Percentiles rank a stretch among this genome's conserved stretches.
Evolutionary conservation across 805 yeast species (phyloP).

Genomic region (Lachancea cidri): DNA sequence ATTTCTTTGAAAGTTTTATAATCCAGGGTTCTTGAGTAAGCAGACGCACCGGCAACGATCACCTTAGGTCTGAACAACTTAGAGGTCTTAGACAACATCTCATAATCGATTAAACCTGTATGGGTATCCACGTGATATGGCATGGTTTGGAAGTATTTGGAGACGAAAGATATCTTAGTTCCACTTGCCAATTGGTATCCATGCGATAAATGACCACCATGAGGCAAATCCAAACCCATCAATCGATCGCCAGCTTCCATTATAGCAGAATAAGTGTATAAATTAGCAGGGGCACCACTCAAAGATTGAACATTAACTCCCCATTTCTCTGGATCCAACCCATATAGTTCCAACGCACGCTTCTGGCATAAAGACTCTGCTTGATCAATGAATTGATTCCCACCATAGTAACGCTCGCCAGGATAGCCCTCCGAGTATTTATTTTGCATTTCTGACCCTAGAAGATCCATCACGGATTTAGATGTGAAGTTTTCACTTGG

Average conservation of each 20-base stretch:
- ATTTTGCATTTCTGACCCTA: constrained; percentile 96
- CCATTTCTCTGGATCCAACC: constrained; percentile 75
- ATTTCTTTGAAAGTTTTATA: constrained; percentile 86
- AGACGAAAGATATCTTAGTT: constrained; percentile 84
- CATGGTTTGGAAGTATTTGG: constrained; percentile 96
- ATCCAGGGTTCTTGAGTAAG: constrained; percentile 87
- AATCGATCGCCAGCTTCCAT: constrained; percentile 86
- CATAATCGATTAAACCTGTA: constrained; percentile 92
- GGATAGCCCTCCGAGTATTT: constrained; percentile 99
- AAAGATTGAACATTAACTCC: constrained; percentile 96
- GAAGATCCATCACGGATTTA: constrained; percentile 85
- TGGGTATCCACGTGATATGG: constrained; percentile 85
- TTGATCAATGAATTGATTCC: constrained; percentile 90
- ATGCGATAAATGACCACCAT: constrained; percentile 96
- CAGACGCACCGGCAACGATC: constrained; percentile 95
- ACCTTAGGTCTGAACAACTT: constrained; percentile 88
- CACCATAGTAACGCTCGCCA: constrained; percentile 96
- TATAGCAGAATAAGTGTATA: constrained; percentile 85
- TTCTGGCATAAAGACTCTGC: constrained; percentile 86
- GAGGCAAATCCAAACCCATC: constrained; percentile 97
- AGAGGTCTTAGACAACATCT: constrained; percentile 76
- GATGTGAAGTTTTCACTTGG: constrained; percentile 97
- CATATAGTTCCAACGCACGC: constrained; percentile 84
- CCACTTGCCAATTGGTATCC: constrained; percentile 86
- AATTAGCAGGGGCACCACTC: constrained; percentile 95